These are phyloP conservation scores for Amanita pseudoporphyria DNA, from an alignment of 768 basidiomycete species.

Conservation along the genomic window DNA sequence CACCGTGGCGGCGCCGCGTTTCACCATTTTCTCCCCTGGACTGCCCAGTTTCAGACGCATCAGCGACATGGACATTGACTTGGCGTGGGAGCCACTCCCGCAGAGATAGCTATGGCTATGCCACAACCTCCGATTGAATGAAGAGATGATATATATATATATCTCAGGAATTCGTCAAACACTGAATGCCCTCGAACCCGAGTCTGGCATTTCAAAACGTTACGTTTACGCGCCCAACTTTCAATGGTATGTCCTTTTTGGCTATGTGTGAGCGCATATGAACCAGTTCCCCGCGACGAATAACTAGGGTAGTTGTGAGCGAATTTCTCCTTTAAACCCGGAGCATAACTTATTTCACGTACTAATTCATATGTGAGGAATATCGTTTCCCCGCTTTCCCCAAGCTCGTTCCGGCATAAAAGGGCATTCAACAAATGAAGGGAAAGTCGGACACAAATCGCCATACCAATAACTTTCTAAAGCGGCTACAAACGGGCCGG, in stretches of 20 bases:
- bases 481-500: conserved; percentile 60
- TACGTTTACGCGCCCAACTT: too few relatives aligned
- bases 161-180: too few relatives aligned
- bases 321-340: not conserved
- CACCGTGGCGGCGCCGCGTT: not conserved
- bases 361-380: not conserved
- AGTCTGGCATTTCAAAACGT: too few relatives aligned
- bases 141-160: too few relatives aligned
- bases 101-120: too few relatives aligned
- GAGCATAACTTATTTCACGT: not conserved
- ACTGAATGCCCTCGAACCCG: too few relatives aligned
- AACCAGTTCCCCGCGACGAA: too few relatives aligned
- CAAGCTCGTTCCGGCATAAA: conserved; percentile 6
- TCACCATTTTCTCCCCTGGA: not conserved
- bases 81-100: too few relatives aligned
- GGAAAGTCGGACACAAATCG: conserved; percentile 43
- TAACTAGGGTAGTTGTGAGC: too few relatives aligned
- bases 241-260: not conserved
- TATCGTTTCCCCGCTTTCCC: not conserved
- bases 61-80: too few relatives aligned
- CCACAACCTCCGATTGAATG: too few relatives aligned
- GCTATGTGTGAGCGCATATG: not conserved
- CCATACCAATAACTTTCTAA: too few relatives aligned
- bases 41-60: not conserved
- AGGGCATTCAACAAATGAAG: conserved; percentile 44